Percentiles rank a stretch among this genome's conserved stretches.
Evolutionary conservation across 768 basidiomycete genomes (phyloP).

Genomic region (Leccinum boreale): DNA sequence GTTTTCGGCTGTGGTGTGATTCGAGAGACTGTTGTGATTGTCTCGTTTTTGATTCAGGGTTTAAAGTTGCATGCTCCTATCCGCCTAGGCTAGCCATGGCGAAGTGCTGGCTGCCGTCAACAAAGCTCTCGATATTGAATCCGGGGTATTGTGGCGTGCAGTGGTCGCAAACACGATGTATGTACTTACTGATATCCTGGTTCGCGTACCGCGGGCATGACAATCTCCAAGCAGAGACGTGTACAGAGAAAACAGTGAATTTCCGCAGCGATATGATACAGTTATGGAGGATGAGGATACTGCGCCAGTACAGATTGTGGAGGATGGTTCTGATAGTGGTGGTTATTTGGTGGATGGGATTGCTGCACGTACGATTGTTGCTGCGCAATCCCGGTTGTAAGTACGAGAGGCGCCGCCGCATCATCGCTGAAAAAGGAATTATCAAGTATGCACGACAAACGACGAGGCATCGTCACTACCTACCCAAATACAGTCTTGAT

Average conservation of each 20-base stretch:
- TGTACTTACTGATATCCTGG: neutral
- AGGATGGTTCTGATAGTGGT: conserved; percentile 7
- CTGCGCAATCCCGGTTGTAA: conserved; percentile 5
- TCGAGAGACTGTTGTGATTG: neutral
- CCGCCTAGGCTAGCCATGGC: neutral
- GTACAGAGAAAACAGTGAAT: neutral
- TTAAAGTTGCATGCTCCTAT: neutral
- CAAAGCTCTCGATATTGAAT: neutral
- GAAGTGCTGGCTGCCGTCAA: neutral
- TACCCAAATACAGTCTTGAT: conserved; percentile 52
- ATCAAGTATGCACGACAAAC: neutral
- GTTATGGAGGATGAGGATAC: conserved; percentile 18
- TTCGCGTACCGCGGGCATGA: neutral
- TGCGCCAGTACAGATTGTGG: conserved; percentile 11
- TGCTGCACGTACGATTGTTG: conserved; percentile 9
- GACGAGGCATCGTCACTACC: conserved; percentile 17
- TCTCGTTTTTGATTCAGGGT: neutral
- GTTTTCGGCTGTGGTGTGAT: neutral
- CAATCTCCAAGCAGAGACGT: neutral
- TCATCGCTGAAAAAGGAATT: conserved; percentile 22
- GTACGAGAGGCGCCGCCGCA: conserved; percentile 16
- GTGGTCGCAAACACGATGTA: neutral
- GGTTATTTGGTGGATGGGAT: conserved; percentile 7
- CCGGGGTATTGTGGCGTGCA: neutral
- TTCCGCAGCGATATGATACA: neutral